A percentile compares a stretch with the other conserved stretches of the same genome.
Evolutionary conservation across 2,329 filamentous ascomycete genomes (phyloP).

Genomic region (Aspergillus ochraceoroseus): DNA sequence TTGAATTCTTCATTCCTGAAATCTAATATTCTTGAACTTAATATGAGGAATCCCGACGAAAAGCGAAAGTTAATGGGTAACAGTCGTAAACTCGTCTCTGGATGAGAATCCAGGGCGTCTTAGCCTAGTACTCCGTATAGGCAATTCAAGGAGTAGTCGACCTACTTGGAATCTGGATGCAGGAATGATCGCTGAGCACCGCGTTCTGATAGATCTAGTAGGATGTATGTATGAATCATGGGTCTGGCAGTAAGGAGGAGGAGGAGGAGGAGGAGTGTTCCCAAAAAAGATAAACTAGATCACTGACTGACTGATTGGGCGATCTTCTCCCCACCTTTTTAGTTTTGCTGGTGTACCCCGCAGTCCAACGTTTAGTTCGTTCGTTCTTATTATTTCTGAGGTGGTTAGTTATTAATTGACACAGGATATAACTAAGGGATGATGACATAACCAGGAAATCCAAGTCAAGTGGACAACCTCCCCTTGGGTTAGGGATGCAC

Average conservation of each 20-base stretch:
- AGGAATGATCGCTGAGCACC: too few relatives aligned
- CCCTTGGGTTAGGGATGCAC: slow-evolving; percentile 7
- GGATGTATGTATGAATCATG: not conserved
- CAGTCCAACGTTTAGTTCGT: slow-evolving; percentile 7
- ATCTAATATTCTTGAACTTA: not conserved
- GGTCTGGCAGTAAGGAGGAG: not conserved
- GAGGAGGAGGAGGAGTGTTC: not conserved
- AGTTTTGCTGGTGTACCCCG: too few relatives aligned
- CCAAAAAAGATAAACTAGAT: too few relatives aligned
- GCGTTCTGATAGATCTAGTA: too few relatives aligned
- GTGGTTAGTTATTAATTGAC: not conserved
- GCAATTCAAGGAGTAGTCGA: too few relatives aligned
- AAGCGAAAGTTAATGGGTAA: not conserved
- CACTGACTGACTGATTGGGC: slow-evolving; percentile 3
- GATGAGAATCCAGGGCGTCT: too few relatives aligned
- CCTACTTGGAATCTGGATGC: too few relatives aligned
- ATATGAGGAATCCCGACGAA: not conserved
- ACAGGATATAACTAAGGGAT: too few relatives aligned
- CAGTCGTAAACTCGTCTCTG: too few relatives aligned
- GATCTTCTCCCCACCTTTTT: slow-evolving; percentile 9
- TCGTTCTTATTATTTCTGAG: not conserved
- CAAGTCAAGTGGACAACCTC: slow-evolving; percentile 10
- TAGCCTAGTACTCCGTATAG: too few relatives aligned
- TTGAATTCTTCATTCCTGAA: too few relatives aligned
- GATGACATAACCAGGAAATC: too few relatives aligned